Evolutionary conservation across 352 stramenopile genomes (phyloP).

Genomic region (Globisporangium uncinulatum): DNA sequence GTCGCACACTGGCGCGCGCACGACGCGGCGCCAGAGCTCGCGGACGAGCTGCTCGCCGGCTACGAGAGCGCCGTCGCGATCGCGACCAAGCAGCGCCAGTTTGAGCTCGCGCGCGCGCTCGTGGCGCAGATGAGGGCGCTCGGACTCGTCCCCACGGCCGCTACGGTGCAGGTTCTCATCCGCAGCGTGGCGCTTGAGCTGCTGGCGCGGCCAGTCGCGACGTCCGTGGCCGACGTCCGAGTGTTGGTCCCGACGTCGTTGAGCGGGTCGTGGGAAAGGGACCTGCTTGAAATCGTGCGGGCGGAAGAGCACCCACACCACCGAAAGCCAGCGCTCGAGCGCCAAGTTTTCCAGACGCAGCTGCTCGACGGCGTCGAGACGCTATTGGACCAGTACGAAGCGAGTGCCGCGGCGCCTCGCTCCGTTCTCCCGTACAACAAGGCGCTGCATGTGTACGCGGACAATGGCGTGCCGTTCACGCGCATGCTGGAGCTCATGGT

Average conservation of each 20-base stretch:
- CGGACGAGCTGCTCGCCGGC: slow-evolving; percentile 27
- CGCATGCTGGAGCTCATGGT: slow-evolving; percentile 60
- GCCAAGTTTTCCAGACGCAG: slow-evolving; percentile 33
- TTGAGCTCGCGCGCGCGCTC: slow-evolving; percentile 33
- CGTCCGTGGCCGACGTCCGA: slow-evolving; percentile 29
- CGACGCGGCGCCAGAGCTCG: slow-evolving; percentile 8
- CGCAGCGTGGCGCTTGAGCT: slow-evolving; percentile 49
- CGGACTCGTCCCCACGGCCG: slow-evolving; percentile 20
- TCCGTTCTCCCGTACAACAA: slow-evolving; percentile 49
- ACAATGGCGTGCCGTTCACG: slow-evolving; percentile 47
- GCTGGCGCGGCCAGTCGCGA: slow-evolving; percentile 16
- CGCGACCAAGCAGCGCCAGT: slow-evolving; percentile 66
- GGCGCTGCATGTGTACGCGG: slow-evolving; percentile 48
- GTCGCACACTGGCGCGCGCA: slow-evolving; percentile 17
- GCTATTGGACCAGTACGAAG: slow-evolving; percentile 49
- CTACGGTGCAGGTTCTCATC: slow-evolving; percentile 46
- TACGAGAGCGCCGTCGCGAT: slow-evolving; percentile 72
- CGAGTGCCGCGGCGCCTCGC: slow-evolving; percentile 12
- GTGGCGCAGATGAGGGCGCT: slow-evolving; percentile 44
- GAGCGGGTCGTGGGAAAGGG: slow-evolving; percentile 35
- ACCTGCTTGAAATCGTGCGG: slow-evolving; percentile 50
- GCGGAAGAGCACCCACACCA: slow-evolving; percentile 49
- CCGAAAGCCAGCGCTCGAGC: slow-evolving; percentile 50
- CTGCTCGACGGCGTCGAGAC: slow-evolving; percentile 36
- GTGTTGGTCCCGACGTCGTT: slow-evolving; percentile 14